These are phyloP conservation scores for Golubevia sp. DNA, from an alignment of 1,284 basidiomycete genomes.

Conservation along the genomic window DNA sequence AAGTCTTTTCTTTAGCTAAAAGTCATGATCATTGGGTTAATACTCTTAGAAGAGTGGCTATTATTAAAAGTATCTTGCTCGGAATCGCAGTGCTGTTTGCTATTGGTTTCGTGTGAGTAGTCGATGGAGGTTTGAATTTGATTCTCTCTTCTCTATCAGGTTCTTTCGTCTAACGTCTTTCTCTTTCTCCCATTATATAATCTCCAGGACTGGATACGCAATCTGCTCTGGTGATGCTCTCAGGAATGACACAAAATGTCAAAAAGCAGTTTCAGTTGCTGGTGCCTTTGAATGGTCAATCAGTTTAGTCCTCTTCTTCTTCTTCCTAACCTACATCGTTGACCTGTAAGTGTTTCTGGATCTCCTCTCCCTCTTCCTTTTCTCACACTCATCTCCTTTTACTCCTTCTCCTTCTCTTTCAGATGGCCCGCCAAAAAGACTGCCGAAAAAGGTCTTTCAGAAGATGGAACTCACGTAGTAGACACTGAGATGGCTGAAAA, in stretches of 20 bases:
- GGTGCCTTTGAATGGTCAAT: conserved; percentile 14
- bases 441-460: conserved; percentile 28
- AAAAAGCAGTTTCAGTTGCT: conserved; percentile 32
- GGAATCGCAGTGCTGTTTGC: conserved; percentile 27
- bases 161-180: no score
- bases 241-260: conserved; percentile 27
- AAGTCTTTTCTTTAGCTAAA: conserved; percentile 40
- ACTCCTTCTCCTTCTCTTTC: background rate
- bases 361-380: background rate
- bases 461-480: conserved; percentile 35
- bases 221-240: conserved; percentile 29
- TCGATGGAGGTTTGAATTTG: no score
- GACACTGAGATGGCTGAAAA: conserved; percentile 26
- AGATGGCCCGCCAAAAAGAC: conserved; percentile 27
- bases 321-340: conserved; percentile 43
- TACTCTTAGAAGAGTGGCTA: conserved; percentile 27
- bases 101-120: conserved; percentile 34
- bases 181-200: background rate
- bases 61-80: conserved; percentile 33
- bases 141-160: no score
- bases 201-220: conserved; percentile 30
- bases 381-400: background rate
- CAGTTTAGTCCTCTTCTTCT: conserved; percentile 26
- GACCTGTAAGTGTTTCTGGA: conserved; percentile 22
- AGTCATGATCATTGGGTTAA: conserved; percentile 21